Base-by-base conservation (phyloP, 140 eudicot genomes). In the Flaveria floridana region DNA sequence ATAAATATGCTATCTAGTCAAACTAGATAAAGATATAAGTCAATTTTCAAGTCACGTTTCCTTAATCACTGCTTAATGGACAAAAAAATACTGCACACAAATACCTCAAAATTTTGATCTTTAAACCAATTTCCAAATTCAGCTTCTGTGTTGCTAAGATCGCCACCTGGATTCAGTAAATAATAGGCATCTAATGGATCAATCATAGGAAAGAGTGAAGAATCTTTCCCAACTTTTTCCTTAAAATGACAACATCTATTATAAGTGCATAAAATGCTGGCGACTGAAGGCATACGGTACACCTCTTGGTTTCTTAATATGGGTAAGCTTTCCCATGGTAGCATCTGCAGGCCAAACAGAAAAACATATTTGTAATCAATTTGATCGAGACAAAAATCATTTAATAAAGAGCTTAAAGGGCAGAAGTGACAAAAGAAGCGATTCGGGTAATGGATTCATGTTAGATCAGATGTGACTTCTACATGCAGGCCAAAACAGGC, bases 291-390 rank as follows among this genome's bases (percentile, higher is more conserved):
- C 97, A 95, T 91, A 20, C 99, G 95, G 44, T 95, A 95, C 44
- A 95, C 96, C 79, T 95, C 96, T 71, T 85, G 88, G 71, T 84
- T 82, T 68, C 95, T 89, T 81, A 95, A 51, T 52, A 87, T 34
- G n/a, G 99, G 99, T 15, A 95, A 64, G 81, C 75, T 91, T 85
- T 95, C 99, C 97, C 97, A 91, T 25, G 99, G 97, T 53, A 95
- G 89, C 99, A 88, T 95, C 99, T 95, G 96, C 63, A 76, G 2
- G 41, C 56, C 21, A 65, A 70, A 10, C 56, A 62, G 50, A 52
- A 75, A 39, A 18, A 9, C 5, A 59, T 46, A 7, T 13, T 64
- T 30, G 58, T 66, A 48, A 8, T 19, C n/a, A 8, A 70, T 34
- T 59, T 78, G 55, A 12, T 28, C 64, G 2, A 16, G 16, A 34